These are phyloP conservation scores for Aschersonia sp. DNA, from an alignment of 2,329 filamentous ascomycete species.

Conservation along the genomic window DNA sequence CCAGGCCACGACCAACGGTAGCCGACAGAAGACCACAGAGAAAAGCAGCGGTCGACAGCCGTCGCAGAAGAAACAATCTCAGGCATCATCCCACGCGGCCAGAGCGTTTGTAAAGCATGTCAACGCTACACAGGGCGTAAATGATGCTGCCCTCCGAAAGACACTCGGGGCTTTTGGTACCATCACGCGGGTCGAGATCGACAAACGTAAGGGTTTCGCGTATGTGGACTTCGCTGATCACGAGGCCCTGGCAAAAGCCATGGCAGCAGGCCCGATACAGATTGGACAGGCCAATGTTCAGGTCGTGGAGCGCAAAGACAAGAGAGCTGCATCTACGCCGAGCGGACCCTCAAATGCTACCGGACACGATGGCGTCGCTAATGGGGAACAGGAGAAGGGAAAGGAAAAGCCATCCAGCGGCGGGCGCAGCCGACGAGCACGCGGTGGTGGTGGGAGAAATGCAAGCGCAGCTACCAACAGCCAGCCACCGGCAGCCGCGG, in stretches of 20 bases:
- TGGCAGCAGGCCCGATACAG: slow-evolving; percentile 65
- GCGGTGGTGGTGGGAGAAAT: slow-evolving; percentile 10
- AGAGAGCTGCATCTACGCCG: slow-evolving; percentile 19
- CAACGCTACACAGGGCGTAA: slow-evolving; percentile 84
- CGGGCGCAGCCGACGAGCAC: slow-evolving; percentile 17
- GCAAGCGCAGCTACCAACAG: slow-evolving; percentile 6
- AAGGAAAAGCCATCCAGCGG: slow-evolving; percentile 10
- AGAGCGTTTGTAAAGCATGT: slow-evolving; percentile 71
- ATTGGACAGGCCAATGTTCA: slow-evolving; percentile 80
- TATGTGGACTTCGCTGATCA: slow-evolving; percentile 79
- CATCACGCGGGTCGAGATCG: slow-evolving; percentile 74
- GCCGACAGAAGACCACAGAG: slow-evolving; percentile 6
- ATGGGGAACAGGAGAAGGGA: background rate
- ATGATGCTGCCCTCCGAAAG: slow-evolving; percentile 62
- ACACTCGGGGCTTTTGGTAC: slow-evolving; percentile 61
- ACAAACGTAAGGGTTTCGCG: slow-evolving; percentile 87
- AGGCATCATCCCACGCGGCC: slow-evolving; percentile 29
- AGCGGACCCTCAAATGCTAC: slow-evolving; percentile 2
- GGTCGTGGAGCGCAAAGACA: slow-evolving; percentile 68
- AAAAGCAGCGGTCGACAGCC: slow-evolving; percentile 9
- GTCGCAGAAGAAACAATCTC: slow-evolving; percentile 18
- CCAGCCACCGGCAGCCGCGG: slow-evolving; percentile 2
- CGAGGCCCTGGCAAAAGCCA: slow-evolving; percentile 59
- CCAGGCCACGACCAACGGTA: slow-evolving; percentile 4
- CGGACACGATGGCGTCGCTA: background rate